phyloP scores from a whole-genome alignment of 805 yeast species.

The Blastobotrys mokoenaii region DNA sequence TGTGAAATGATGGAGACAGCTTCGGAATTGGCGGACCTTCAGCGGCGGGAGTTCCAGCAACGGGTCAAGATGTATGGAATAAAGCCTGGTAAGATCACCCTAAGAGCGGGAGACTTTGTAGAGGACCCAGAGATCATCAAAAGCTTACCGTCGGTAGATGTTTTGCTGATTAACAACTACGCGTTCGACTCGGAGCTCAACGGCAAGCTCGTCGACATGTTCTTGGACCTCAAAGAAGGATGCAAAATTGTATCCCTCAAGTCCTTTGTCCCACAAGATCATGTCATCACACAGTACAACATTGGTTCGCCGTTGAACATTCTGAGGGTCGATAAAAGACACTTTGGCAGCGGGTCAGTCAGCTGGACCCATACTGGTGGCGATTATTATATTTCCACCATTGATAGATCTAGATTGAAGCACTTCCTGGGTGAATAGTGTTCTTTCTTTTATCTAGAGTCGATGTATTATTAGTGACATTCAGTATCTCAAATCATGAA shows the following conservation, averaged over 20 bases:
- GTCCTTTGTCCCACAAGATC: constrained; percentile 70
- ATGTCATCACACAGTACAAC: constrained; percentile 48
- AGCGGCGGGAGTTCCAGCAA: constrained; percentile 46
- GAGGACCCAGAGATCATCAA: constrained; percentile 49
- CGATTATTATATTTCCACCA: constrained; percentile 68
- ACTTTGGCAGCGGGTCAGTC: constrained; percentile 63
- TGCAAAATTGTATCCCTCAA: constrained; percentile 72
- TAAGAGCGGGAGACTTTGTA: constrained; percentile 66
- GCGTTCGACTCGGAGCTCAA: constrained; percentile 73
- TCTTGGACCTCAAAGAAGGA: constrained; percentile 60
- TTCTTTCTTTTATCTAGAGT: background rate
- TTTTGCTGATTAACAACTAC: constrained; percentile 74
- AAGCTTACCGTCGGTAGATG: constrained; percentile 54
- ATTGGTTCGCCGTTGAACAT: constrained; percentile 53
- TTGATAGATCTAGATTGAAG: constrained; percentile 30
- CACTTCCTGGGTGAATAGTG: constrained; percentile 8
- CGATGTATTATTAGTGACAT: background rate
- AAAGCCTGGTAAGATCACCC: constrained; percentile 43
- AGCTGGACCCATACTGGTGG: constrained; percentile 84
- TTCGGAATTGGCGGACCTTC: constrained; percentile 54
- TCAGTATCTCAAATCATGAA: background rate
- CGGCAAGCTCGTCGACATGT: constrained; percentile 53
- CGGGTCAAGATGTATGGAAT: constrained; percentile 61
- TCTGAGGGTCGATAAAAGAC: constrained; percentile 51
- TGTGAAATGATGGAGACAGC: constrained; percentile 87